These are phyloP conservation scores for button mushroom (Agaricus bisporus) DNA, from an alignment of 768 basidiomycete species.

Conservation along the genomic window DNA sequence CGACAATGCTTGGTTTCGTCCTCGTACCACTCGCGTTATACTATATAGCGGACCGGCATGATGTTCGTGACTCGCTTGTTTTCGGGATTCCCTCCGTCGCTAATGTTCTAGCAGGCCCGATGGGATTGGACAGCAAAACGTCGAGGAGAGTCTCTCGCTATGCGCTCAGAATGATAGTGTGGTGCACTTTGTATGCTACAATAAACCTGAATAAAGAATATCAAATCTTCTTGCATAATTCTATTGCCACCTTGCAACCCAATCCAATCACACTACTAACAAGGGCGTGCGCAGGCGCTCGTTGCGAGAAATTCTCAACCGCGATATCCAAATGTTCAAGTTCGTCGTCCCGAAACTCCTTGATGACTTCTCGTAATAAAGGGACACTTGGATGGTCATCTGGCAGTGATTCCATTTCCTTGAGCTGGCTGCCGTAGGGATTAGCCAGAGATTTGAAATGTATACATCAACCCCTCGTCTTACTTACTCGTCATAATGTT, in stretches of 20 bases:
- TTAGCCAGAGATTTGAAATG: background rate
- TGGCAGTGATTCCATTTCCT: constrained; percentile 58
- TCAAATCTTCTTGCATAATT: constrained; percentile 79
- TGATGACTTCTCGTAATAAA: constrained; percentile 63
- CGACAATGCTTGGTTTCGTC: constrained; percentile 55
- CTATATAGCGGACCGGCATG: constrained; percentile 39
- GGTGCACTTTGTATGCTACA: background rate
- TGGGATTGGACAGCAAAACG: constrained; percentile 49
- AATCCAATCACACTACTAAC: constrained; percentile 78
- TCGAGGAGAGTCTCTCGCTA: constrained; percentile 27
- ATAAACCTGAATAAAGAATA: constrained; percentile 2
- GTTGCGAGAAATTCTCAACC: constrained; percentile 80
- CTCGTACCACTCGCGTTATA: constrained; percentile 56
- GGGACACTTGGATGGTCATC: constrained; percentile 73
- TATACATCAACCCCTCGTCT: background rate
- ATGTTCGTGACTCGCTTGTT: constrained; percentile 24
- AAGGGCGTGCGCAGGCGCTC: constrained; percentile 87
- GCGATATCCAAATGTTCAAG: constrained; percentile 91
- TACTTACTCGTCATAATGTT: constrained; percentile 95
- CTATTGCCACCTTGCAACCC: constrained; percentile 88
- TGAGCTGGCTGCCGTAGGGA: constrained; percentile 61
- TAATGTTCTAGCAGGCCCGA: constrained; percentile 32
- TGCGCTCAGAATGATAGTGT: constrained; percentile 9
- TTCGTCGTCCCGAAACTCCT: constrained; percentile 91
- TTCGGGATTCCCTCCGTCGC: constrained; percentile 1